Evolutionary conservation across 2,329 filamentous ascomycete genomes (phyloP).

Genomic region (Fusarium denticulatum): DNA sequence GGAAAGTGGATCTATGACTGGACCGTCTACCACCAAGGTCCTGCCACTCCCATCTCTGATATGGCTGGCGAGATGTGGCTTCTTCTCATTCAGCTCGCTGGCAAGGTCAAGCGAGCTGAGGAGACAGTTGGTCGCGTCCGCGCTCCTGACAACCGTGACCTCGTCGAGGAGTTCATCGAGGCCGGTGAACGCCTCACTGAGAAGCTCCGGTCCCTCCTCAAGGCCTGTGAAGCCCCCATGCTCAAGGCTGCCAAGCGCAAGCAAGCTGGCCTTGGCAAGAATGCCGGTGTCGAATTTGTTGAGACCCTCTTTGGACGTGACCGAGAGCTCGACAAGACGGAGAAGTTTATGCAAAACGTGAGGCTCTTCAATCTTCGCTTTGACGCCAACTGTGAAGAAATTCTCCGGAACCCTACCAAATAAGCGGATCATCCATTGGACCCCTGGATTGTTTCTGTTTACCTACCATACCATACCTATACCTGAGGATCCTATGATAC

Average conservation of each 20-base stretch:
- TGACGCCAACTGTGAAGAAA: slow-evolving; percentile 94
- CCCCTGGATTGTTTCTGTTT: slow-evolving; percentile 36
- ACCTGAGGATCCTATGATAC: slow-evolving; percentile 37
- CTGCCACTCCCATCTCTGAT: slow-evolving; percentile 84
- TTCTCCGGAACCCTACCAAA: slow-evolving; percentile 71
- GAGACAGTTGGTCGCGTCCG: slow-evolving; percentile 79
- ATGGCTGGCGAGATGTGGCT: slow-evolving; percentile 96
- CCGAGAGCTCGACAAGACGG: slow-evolving; percentile 86
- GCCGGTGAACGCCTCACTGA: slow-evolving; percentile 87
- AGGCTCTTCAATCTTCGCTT: slow-evolving; percentile 93
- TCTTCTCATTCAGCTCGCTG: slow-evolving; percentile 89
- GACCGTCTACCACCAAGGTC: slow-evolving; percentile 91
- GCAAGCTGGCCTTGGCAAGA: slow-evolving; percentile 79
- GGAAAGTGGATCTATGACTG: slow-evolving; percentile 99
- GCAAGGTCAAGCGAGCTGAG: slow-evolving; percentile 92
- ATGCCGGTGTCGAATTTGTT: slow-evolving; percentile 93
- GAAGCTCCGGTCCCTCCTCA: slow-evolving; percentile 86
- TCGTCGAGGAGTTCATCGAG: slow-evolving; percentile 90
- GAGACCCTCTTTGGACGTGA: slow-evolving; percentile 95
- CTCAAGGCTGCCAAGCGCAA: slow-evolving; percentile 84
- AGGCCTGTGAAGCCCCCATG: slow-evolving; percentile 94
- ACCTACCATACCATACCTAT: slow-evolving; percentile 22
- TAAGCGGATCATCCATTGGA: slow-evolving; percentile 51
- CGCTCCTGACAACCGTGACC: slow-evolving; percentile 76
- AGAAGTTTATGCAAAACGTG: slow-evolving; percentile 91